Evolutionary conservation across 306 rosid genomes (phyloP).

Genomic region (Parietaria judaica): DNA sequence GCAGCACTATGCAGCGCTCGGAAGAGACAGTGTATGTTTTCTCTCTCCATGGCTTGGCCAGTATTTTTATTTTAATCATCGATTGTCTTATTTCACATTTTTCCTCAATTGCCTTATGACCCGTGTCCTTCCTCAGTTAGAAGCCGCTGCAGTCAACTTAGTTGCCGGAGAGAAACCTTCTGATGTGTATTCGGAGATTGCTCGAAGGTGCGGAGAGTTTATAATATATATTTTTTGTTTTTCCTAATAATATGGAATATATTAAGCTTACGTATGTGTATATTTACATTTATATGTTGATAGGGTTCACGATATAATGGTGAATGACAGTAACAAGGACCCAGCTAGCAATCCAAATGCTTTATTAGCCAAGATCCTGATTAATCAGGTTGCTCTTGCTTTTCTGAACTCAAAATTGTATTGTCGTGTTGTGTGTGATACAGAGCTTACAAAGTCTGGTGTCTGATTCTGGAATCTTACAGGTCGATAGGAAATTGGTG

Average conservation of each 20-base stretch:
- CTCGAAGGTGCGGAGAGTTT: constrained; percentile 40
- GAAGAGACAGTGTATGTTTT: constrained; percentile 62
- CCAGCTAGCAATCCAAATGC: constrained; percentile 54
- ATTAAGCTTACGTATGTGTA: background rate
- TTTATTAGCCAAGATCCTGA: constrained; percentile 51
- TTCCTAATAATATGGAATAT: background rate
- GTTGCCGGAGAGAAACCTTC: constrained; percentile 71
- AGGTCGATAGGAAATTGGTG: constrained; percentile 85
- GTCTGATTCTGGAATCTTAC: constrained; percentile 29
- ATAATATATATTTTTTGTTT: background rate
- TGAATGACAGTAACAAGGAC: constrained; percentile 59
- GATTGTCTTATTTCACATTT: constrained; percentile 16
- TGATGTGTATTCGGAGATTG: constrained; percentile 86
- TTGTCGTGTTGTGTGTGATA: background rate
- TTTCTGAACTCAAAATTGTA: constrained; percentile 12
- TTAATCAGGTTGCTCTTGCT: constrained; percentile 52
- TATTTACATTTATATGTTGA: constrained; percentile 20
- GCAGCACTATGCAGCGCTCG: constrained; percentile 89
- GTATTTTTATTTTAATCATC: background rate
- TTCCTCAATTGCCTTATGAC: constrained; percentile 19
- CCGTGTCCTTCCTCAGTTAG: constrained; percentile 42
- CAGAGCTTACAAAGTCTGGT: background rate
- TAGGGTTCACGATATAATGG: constrained; percentile 78
- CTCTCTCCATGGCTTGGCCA: constrained; percentile 9
- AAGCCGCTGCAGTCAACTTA: constrained; percentile 88